phyloP scores from a whole-genome alignment of 2,329 filamentous ascomycete species.

The Penicillium nordicum region DNA sequence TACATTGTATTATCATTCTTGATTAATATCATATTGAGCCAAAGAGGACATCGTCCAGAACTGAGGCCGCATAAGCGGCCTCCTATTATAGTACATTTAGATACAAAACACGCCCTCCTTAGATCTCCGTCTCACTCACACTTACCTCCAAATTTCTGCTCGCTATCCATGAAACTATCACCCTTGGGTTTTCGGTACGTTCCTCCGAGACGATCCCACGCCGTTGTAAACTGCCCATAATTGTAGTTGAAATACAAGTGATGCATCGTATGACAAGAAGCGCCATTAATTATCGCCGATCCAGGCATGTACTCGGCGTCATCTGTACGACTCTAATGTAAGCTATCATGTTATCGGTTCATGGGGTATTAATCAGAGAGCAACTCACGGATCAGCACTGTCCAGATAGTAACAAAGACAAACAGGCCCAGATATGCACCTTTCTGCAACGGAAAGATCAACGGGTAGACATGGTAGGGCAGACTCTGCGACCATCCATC shows the following conservation, averaged over 20 bases:
- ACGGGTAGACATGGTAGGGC: slow-evolving; percentile 88
- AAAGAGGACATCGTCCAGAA: not conserved
- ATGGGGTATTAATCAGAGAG: not conserved
- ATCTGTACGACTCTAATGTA: slow-evolving; percentile 41
- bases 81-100: not conserved
- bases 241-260: slow-evolving; percentile 87
- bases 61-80: not conserved
- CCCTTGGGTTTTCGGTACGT: slow-evolving; percentile 45
- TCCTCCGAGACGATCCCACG: slow-evolving; percentile 84
- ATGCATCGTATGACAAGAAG: slow-evolving; percentile 86
- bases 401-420: slow-evolving; percentile 92
- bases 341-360: not conserved
- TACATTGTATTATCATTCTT: not conserved
- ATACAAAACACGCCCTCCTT: not conserved
- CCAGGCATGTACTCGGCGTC: slow-evolving; percentile 91
- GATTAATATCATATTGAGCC: not conserved
- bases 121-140: not conserved
- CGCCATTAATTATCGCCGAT: slow-evolving; percentile 79
- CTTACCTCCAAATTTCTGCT: slow-evolving; percentile 6
- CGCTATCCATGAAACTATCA: slow-evolving; percentile 14
- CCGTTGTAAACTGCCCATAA: slow-evolving; percentile 89
- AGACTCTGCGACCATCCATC: slow-evolving; percentile 85
- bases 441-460: slow-evolving; percentile 89
- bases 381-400: slow-evolving; percentile 69
- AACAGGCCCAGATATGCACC: slow-evolving; percentile 81